Conservation (phyloP, 441 rosid species). For the Kokia cookei region DNA sequence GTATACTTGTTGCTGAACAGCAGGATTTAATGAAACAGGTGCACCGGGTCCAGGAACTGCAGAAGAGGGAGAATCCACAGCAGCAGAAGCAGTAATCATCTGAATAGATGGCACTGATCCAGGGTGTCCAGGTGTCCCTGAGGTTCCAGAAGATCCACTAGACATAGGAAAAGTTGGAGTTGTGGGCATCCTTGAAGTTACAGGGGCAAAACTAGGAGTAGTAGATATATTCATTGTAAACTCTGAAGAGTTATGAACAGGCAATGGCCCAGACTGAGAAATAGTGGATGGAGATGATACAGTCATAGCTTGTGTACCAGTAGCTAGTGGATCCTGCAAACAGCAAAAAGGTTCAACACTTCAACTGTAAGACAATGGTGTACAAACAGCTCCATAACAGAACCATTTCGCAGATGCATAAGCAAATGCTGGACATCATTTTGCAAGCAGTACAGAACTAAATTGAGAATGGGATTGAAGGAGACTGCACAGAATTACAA, state of each 20-base stretch:
- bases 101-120: constrained; percentile 33
- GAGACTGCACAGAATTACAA: not conserved
- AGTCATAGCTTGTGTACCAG: constrained; percentile 24
- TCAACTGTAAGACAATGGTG: not conserved
- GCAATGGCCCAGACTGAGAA: constrained; percentile 39
- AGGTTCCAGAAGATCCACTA: constrained; percentile 29
- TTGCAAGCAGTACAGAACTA: not conserved
- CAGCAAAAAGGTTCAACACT: constrained; percentile 1
- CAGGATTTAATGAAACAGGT: constrained; percentile 40
- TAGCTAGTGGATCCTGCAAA: constrained; percentile 31
- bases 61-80: constrained; percentile 40
- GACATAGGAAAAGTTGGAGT: constrained; percentile 34
- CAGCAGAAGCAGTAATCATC: constrained; percentile 28
- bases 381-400: not conserved
- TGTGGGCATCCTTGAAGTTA: constrained; percentile 30
- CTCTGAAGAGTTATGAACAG: constrained; percentile 29
- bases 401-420: not conserved
- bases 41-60: constrained; percentile 35
- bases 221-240: constrained; percentile 24
- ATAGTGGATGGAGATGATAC: constrained; percentile 21
- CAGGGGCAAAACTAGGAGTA: constrained; percentile 25
- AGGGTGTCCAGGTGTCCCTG: constrained; percentile 38
- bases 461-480: not conserved
- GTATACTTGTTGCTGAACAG: constrained; percentile 53
- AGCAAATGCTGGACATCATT: not conserved